phyloP scores from a whole-genome alignment of 139 green algal species.

The Chlorella sp. region DNA sequence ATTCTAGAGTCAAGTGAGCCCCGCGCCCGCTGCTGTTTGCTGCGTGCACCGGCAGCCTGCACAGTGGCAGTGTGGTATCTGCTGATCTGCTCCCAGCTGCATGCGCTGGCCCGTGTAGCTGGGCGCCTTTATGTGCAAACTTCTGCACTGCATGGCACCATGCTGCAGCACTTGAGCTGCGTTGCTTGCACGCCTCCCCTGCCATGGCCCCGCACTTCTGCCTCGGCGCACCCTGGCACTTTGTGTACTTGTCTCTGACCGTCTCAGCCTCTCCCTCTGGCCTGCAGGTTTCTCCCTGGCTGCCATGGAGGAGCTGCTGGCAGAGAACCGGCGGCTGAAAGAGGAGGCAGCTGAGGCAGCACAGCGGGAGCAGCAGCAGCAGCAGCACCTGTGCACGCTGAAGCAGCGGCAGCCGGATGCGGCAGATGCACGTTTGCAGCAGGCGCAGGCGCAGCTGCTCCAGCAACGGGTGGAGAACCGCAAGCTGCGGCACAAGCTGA shows the following conservation, averaged over 20 bases:
- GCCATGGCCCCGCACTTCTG: background rate
- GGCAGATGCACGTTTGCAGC: background rate
- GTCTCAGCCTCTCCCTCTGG: background rate
- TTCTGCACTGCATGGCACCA: background rate
- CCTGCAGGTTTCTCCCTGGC: slow-evolving; percentile 39
- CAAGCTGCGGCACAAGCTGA: slow-evolving; percentile 16
- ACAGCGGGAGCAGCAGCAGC: background rate
- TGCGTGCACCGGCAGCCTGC: background rate
- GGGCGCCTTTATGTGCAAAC: no score
- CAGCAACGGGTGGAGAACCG: slow-evolving; percentile 12
- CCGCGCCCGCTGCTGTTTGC: background rate
- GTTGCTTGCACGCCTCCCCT: background rate
- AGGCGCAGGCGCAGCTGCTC: background rate
- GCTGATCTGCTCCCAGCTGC: background rate
- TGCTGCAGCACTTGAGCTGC: background rate
- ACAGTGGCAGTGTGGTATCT: background rate
- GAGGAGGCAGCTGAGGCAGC: background rate
- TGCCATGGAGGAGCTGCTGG: slow-evolving; percentile 43
- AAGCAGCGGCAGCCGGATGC: background rate
- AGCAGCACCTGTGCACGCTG: background rate
- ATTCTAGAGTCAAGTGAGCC: slow-evolving; percentile 30
- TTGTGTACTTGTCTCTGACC: background rate
- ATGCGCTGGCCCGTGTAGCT: no score
- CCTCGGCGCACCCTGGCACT: background rate
- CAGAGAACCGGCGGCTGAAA: slow-evolving; percentile 29